A percentile compares a stretch with the other conserved stretches of the same genome.
phyloP scores from a whole-genome alignment of 352 stramenopile genomes.

The Globisporangium megalacanthum region DNA sequence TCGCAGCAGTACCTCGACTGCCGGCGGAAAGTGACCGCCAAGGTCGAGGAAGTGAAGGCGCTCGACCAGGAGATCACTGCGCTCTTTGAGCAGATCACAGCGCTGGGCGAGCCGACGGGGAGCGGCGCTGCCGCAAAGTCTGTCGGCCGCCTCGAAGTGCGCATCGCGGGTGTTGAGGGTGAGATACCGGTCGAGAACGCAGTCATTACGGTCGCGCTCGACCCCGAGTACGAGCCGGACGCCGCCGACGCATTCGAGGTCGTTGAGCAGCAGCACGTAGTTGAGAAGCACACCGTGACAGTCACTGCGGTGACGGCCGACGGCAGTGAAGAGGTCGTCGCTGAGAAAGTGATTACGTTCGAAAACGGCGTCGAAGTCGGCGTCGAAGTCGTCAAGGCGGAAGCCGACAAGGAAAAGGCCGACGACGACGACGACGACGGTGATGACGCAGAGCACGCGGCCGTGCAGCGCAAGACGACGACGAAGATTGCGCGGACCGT shows the following conservation, averaged over 20 bases:
- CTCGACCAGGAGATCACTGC: constrained; percentile 68
- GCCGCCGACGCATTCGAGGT: constrained; percentile 26
- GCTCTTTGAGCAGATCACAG: constrained; percentile 67
- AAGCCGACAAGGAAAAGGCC: constrained; percentile 10
- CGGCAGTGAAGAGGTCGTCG: constrained; percentile 15
- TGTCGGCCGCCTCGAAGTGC: constrained; percentile 64
- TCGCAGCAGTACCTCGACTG: constrained; percentile 82
- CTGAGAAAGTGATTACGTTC: constrained; percentile 16
- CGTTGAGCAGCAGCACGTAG: constrained; percentile 45
- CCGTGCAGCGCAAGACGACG: constrained; percentile 44
- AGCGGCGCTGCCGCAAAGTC: constrained; percentile 37
- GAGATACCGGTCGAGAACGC: constrained; percentile 43
- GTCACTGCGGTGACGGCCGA: constrained; percentile 36
- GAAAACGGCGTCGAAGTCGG: constrained; percentile 37
- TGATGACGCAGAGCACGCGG: constrained; percentile 2
- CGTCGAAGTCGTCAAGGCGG: constrained; percentile 23
- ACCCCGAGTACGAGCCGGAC: constrained; percentile 72
- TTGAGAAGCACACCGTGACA: constrained; percentile 53
- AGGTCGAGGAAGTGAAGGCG: constrained; percentile 73
- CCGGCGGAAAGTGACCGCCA: constrained; percentile 68
- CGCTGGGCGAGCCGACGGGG: constrained; percentile 30
- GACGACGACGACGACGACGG: constrained; percentile 7
- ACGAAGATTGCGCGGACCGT: constrained; percentile 54
- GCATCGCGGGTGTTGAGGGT: constrained; percentile 50
- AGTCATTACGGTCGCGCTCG: constrained; percentile 60